Conservation (phyloP, 306 rosid genomes). For the Cucumis hystrix region DNA sequence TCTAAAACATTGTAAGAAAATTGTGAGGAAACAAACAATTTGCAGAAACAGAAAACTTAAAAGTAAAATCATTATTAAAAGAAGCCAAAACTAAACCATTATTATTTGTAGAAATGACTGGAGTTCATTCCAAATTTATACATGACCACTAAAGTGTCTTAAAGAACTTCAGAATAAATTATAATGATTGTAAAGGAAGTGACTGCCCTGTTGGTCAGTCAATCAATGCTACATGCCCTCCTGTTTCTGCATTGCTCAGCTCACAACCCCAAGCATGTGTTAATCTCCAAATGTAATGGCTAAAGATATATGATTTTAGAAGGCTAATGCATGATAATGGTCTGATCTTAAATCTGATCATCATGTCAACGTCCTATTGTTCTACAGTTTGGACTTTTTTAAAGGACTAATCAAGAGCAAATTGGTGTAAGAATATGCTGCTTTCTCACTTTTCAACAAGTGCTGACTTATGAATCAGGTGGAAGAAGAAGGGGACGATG, state of each 20-base stretch:
- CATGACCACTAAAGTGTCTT: neutral
- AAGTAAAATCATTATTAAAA: too few species aligned
- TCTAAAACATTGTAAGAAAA: neutral
- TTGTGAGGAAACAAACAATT: neutral
- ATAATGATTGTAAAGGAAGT: neutral
- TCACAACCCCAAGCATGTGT: neutral
- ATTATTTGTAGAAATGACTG: neutral
- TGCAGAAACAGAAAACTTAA: neutral
- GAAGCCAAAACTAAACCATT: neutral
- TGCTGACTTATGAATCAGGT: neutral
- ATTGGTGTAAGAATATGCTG: neutral
- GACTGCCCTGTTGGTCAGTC: neutral
- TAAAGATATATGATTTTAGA: neutral
- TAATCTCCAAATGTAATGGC: neutral
- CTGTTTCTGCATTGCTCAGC: neutral
- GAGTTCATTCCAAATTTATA: neutral
- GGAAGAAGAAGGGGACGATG: neutral
- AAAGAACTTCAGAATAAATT: neutral
- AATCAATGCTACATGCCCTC: neutral
- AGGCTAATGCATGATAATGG: neutral
- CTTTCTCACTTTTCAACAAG: neutral
- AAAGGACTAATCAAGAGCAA: neutral
- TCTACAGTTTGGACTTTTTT: neutral
- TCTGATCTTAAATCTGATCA: neutral
- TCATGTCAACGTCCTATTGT: neutral